Percentiles rank a stretch among this genome's conserved stretches.
These are phyloP conservation scores for Medakamo hakoo DNA, from an alignment of 139 green algal genomes.

Conservation along the genomic window DNA sequence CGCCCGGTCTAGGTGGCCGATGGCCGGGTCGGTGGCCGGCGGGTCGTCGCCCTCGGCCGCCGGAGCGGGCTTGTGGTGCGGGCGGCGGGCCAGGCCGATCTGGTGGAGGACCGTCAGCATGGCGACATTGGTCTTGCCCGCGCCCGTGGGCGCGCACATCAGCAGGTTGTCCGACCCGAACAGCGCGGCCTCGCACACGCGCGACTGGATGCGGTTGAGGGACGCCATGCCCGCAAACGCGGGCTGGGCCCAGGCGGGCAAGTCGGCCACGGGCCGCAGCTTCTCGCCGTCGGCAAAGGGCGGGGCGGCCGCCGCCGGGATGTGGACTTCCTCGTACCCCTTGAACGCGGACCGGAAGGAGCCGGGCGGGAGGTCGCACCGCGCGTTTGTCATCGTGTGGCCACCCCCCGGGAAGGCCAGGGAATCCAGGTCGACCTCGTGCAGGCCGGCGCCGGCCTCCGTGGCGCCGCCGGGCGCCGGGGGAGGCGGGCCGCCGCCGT, in stretches of 20 bases:
- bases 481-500: constrained; percentile 10
- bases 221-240: constrained; percentile 77
- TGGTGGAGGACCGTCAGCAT: constrained; percentile 93
- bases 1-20: constrained; percentile 63
- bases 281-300: constrained; percentile 30
- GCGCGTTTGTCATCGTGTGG: constrained; percentile 67
- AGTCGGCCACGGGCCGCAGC: constrained; percentile 49
- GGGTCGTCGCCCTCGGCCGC: too few species aligned
- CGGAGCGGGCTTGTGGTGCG: too few species aligned
- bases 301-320: constrained; percentile 49
- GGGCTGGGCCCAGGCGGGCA: constrained; percentile 82
- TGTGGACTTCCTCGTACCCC: constrained; percentile 94
- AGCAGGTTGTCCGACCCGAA: constrained; percentile 89
- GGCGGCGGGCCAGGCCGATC: constrained; percentile 51
- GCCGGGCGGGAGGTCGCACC: constrained; percentile 45
- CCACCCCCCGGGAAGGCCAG: constrained; percentile 58
- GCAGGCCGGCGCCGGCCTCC: constrained; percentile 28
- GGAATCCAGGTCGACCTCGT: constrained; percentile 71
- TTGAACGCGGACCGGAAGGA: constrained; percentile 47
- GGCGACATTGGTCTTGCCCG: constrained; percentile 97
- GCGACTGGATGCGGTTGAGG: constrained; percentile 86
- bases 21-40: too few species aligned
- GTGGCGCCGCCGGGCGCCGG: constrained; percentile 7
- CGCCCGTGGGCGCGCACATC: constrained; percentile 69
- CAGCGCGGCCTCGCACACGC: constrained; percentile 71